These are phyloP conservation scores for Sclerotinia trifoliorum DNA, from an alignment of 2,329 filamentous ascomycete species.

Conservation along the genomic window DNA sequence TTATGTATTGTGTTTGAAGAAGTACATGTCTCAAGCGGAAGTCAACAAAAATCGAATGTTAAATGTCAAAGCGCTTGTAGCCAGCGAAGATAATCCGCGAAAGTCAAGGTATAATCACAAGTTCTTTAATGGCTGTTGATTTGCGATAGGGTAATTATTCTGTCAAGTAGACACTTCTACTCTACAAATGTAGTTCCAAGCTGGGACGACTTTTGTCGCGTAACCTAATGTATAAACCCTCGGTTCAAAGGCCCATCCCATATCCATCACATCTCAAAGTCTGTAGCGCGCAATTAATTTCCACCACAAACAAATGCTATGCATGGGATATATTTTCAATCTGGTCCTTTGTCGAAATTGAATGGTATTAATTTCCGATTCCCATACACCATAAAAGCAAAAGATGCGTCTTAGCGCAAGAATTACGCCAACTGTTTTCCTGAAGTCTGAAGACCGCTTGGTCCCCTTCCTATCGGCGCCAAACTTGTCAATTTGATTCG, in stretches of 20 bases:
- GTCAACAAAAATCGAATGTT: not conserved
- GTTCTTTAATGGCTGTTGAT: too few species aligned
- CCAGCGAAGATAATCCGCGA: not conserved
- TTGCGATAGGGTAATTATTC: too few species aligned
- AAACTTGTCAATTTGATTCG: not conserved
- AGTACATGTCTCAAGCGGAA: not conserved
- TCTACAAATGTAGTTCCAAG: too few species aligned
- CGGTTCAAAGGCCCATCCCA: too few species aligned
- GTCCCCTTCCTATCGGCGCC: not conserved
- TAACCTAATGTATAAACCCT: too few species aligned
- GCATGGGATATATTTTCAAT: not conserved
- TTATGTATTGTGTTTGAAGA: too few species aligned
- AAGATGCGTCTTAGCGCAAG: not conserved
- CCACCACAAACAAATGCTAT: not conserved
- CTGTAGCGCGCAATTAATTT: too few species aligned
- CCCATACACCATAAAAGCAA: not conserved
- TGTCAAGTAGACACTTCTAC: too few species aligned
- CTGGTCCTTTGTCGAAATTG: not conserved
- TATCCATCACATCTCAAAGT: too few species aligned
- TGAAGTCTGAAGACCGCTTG: not conserved
- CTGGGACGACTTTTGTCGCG: too few species aligned
- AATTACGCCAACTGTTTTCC: not conserved
- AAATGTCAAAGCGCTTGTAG: not conserved
- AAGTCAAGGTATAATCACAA: too few species aligned
- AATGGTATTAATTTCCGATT: not conserved